These are phyloP conservation scores for Ophidiomyces ophidiicola DNA, from an alignment of 2,329 filamentous ascomycete species.

Conservation along the genomic window DNA sequence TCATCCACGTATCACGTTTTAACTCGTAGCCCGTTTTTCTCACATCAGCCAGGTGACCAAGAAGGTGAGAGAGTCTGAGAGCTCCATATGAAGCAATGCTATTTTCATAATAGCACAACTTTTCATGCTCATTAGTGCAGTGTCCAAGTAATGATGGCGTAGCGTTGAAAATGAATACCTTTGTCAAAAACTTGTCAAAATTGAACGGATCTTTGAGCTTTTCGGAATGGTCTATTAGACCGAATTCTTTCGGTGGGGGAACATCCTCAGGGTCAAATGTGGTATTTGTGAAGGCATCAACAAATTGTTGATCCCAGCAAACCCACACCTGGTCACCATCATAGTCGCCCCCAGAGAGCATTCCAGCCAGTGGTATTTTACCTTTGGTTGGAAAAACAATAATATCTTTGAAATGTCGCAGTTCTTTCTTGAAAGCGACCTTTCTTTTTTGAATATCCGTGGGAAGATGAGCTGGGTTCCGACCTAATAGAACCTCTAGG, in stretches of 20 bases:
- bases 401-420: conserved; percentile 45
- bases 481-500: conserved; percentile 43
- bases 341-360: conserved; percentile 53
- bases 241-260: conserved; percentile 33
- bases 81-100: conserved; percentile 26
- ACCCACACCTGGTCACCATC: conserved; percentile 52
- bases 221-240: conserved; percentile 36
- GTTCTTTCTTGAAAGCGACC: conserved; percentile 39
- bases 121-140: conserved; percentile 42
- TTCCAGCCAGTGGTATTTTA: conserved; percentile 42
- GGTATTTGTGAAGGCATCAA: conserved; percentile 42
- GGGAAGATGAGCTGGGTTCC: conserved; percentile 45
- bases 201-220: conserved; percentile 31
- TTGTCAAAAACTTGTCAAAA: conserved; percentile 31
- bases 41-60: conserved; percentile 37
- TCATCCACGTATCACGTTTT: conserved; percentile 28
- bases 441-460: conserved; percentile 48
- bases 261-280: conserved; percentile 28
- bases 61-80: conserved; percentile 30
- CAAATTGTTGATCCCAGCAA: conserved; percentile 46
- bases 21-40: conserved; percentile 36
- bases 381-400: conserved; percentile 47
- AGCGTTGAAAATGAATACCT: conserved; percentile 38
- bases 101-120: conserved; percentile 44
- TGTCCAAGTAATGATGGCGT: conserved; percentile 39